Evolutionary conservation across 2,329 filamentous ascomycete species (phyloP), one percentile per base, ranked within the genome.

Genomic region (Fusarium xyrophilum): DNA sequence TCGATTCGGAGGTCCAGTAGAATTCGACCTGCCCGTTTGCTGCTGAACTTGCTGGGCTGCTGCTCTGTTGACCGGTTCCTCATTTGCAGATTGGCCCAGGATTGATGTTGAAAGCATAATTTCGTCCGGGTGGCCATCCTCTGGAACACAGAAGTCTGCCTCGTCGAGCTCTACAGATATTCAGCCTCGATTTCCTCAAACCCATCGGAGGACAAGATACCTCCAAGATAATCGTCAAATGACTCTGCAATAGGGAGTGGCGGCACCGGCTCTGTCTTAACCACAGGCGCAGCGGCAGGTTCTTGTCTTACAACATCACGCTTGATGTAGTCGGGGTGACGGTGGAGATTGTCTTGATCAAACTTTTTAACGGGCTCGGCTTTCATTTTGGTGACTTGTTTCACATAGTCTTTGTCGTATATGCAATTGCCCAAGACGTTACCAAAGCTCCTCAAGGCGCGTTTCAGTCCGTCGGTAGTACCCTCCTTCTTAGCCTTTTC

Each of bases 401-500:
- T 86, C 59, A 99, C 83, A 76, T 97, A 99, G 65, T 95, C 90
- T 79, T 97, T 97, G 81, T 99, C 96, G 80, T 99, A 98, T 62
- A 99, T 89, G 82, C 96, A 99, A 77, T 98, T 99, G n/a, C 96
- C 96, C 56, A 99, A 84, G 19, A 98, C 91, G 74, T 98, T 98
- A 63, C 96, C 96, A 79, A 99, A 99, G 68, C 89, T 97, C 62
- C 95, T 87, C 74, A 99, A 77, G 3, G 96, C 89, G 70, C 96
- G 87, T 80, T 99, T 99, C 76, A 99, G 77, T 3, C 89, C 96
- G 80, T 99, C 96, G 13, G 96, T 98, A 5, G 93, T 96, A 11
- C 93, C 96, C 82, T 98, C 94, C 78, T 99, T 99, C 83, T 98
- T 99, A 2, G 96, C 94, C 80, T 99, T 99, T 78, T 99, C 96